Evolutionary conservation across 2,329 filamentous ascomycete genomes (phyloP).

Genomic region (Knoxdaviesia capensis): DNA sequence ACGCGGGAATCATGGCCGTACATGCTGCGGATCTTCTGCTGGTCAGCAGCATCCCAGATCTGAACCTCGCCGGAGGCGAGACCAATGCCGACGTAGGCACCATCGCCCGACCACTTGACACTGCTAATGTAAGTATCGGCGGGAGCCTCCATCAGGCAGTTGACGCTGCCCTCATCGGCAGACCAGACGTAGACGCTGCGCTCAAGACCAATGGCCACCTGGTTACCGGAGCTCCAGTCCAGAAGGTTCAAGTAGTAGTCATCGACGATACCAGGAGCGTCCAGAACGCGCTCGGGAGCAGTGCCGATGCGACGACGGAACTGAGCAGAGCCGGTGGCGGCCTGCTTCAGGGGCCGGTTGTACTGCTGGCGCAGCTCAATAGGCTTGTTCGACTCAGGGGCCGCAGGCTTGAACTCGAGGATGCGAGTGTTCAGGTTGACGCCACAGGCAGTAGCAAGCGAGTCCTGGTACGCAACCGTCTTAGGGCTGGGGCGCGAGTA

Average conservation of each 20-base stretch:
- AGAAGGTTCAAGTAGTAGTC: conserved; percentile 98
- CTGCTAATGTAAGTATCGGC: conserved; percentile 93
- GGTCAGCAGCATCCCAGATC: conserved; percentile 97
- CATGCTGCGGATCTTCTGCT: conserved; percentile 94
- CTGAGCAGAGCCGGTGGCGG: conserved; percentile 56
- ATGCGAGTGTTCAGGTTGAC: conserved; percentile 89
- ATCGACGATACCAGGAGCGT: conserved; percentile 87
- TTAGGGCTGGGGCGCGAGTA: conserved; percentile 71
- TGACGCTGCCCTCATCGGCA: conserved; percentile 77
- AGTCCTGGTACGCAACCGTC: conserved; percentile 78
- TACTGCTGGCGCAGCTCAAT: conserved; percentile 96
- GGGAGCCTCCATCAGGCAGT: conserved; percentile 69
- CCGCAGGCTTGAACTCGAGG: conserved; percentile 90
- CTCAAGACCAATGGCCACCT: conserved; percentile 93
- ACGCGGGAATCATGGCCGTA: conserved; percentile 92
- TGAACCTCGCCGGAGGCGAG: conserved; percentile 92
- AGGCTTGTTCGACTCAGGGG: conserved; percentile 95
- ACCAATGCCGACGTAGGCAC: conserved; percentile 87
- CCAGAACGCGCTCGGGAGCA: conserved; percentile 85
- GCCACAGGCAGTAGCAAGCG: conserved; percentile 74
- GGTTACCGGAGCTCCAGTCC: conserved; percentile 95
- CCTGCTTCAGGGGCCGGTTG: conserved; percentile 72
- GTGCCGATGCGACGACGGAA: conserved; percentile 84
- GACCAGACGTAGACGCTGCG: conserved; percentile 98
- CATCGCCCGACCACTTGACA: conserved; percentile 96